phyloP scores from a whole-genome alignment of 495 filamentous ascomycete genomes.

The Daldinia loculata region DNA sequence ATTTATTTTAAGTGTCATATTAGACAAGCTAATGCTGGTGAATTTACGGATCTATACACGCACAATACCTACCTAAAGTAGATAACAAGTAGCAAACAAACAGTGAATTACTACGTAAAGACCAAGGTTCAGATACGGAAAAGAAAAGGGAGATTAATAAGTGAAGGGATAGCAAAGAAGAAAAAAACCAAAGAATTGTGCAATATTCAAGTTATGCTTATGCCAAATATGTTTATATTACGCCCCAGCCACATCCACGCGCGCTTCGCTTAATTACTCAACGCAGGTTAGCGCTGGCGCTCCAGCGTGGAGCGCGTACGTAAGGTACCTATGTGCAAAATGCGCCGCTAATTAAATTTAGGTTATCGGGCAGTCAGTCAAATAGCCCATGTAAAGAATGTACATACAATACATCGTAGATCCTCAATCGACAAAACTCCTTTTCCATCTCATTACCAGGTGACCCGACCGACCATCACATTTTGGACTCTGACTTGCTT shows the following conservation, averaged over 20 bases:
- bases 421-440: conserved; percentile 32
- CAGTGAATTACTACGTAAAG: not conserved
- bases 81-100: not conserved
- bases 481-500: conserved; percentile 17
- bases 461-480: conserved; percentile 19
- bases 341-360: conserved; percentile 25
- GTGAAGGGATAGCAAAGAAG: not conserved
- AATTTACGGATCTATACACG: not conserved
- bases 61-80: not conserved
- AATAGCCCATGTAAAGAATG: too few species aligned
- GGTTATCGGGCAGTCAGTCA: not conserved
- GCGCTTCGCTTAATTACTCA: conserved; percentile 24
- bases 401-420: conserved; percentile 10
- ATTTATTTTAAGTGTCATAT: not conserved
- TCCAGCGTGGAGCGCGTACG: conserved; percentile 11
- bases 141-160: not conserved
- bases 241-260: conserved; percentile 25
- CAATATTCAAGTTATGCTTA: not conserved
- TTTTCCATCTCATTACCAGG: conserved; percentile 30
- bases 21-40: not conserved
- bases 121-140: not conserved
- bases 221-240: not conserved
- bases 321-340: not conserved
- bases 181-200: not conserved
- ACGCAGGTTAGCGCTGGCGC: conserved; percentile 15